phyloP scores from a whole-genome alignment of 2,329 filamentous ascomycete genomes.

The Apiospora phragmitis region DNA sequence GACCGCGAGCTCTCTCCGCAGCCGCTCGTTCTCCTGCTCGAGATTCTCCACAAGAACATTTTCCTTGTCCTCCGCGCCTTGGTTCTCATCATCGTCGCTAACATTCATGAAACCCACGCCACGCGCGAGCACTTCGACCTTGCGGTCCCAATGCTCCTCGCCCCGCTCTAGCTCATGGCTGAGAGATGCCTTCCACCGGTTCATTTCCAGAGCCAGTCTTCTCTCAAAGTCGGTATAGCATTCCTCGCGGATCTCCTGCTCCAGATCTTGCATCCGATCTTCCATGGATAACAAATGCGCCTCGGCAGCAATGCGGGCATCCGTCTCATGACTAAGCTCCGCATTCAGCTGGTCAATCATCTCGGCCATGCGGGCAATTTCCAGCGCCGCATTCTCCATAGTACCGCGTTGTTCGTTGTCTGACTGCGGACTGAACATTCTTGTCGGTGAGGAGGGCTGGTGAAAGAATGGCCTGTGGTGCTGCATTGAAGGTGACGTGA shows the following conservation, averaged over 20 bases:
- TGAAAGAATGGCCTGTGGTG: slow-evolving; percentile 42
- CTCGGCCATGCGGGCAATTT: slow-evolving; percentile 76
- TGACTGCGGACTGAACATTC: slow-evolving; percentile 37
- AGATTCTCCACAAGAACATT: slow-evolving; percentile 64
- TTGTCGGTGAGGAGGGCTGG: slow-evolving; percentile 29
- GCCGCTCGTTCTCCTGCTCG: slow-evolving; percentile 69
- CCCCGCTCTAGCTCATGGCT: slow-evolving; percentile 77
- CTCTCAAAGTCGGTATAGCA: slow-evolving; percentile 85
- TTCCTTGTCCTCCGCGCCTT: slow-evolving; percentile 57
- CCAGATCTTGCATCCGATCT: slow-evolving; percentile 65
- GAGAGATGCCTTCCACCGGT: slow-evolving; percentile 77
- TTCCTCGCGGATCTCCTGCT: slow-evolving; percentile 85
- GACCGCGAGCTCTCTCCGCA: slow-evolving; percentile 64
- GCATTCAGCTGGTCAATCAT: slow-evolving; percentile 75
- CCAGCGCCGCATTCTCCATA: slow-evolving; percentile 77
- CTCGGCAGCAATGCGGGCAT: slow-evolving; percentile 71
- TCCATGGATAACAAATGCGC: slow-evolving; percentile 70
- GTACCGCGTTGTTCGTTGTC: slow-evolving; percentile 64
- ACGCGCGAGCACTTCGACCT: slow-evolving; percentile 72
- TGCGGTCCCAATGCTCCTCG: slow-evolving; percentile 85
- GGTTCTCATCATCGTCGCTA: slow-evolving; percentile 46
- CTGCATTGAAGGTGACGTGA: slow-evolving; percentile 33
- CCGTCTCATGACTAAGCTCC: slow-evolving; percentile 69
- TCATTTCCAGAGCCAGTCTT: slow-evolving; percentile 71
- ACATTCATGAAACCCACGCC: slow-evolving; percentile 47